These are phyloP conservation scores for Pelagomonas calceolata DNA, from an alignment of 108 stramenopile species.

Conservation along the genomic window DNA sequence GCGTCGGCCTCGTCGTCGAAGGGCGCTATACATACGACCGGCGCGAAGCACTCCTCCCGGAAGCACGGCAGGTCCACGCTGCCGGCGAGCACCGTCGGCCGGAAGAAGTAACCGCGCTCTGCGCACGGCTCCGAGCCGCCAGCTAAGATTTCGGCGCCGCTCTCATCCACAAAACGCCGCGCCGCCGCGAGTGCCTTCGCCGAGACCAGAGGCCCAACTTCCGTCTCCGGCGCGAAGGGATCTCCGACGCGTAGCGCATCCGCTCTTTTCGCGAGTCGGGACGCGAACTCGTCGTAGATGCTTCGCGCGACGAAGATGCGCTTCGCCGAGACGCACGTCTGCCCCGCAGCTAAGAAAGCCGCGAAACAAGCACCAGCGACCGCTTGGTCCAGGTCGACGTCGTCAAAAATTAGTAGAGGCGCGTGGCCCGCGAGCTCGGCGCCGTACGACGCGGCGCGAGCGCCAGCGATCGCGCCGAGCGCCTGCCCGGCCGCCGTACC, in stretches of 20 bases:
- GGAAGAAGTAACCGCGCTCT: constrained; percentile 19
- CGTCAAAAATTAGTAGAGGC: constrained; percentile 35
- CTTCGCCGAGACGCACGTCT: constrained; percentile 36
- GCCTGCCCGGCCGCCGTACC: constrained; percentile 35
- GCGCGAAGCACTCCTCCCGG: constrained; percentile 32
- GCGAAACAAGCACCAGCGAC: constrained; percentile 30
- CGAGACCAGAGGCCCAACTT: constrained; percentile 28
- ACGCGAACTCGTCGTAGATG: constrained; percentile 30
- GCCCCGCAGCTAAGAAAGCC: constrained; percentile 36
- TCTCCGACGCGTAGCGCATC: constrained; percentile 16
- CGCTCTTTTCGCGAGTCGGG: constrained; percentile 17
- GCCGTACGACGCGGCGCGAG: constrained; percentile 6
- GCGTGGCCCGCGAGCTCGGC: constrained; percentile 41
- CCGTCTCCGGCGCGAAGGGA: constrained; percentile 17
- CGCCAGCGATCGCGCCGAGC: constrained; percentile 20
- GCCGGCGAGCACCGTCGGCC: constrained; percentile 15
- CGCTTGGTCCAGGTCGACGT: constrained; percentile 21
- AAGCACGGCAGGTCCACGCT: constrained; percentile 9
- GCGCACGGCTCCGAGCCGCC: too few species aligned
- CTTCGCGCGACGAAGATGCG: constrained; percentile 28
- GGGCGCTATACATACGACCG: constrained; percentile 19
- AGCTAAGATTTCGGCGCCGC: too few species aligned
- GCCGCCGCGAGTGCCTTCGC: too few species aligned
- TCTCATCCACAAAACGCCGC: too few species aligned
- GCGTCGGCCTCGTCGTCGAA: constrained; percentile 30